Base-by-base conservation (phyloP, 306 rosid genomes). In the Lathyrus tuberosus region DNA sequence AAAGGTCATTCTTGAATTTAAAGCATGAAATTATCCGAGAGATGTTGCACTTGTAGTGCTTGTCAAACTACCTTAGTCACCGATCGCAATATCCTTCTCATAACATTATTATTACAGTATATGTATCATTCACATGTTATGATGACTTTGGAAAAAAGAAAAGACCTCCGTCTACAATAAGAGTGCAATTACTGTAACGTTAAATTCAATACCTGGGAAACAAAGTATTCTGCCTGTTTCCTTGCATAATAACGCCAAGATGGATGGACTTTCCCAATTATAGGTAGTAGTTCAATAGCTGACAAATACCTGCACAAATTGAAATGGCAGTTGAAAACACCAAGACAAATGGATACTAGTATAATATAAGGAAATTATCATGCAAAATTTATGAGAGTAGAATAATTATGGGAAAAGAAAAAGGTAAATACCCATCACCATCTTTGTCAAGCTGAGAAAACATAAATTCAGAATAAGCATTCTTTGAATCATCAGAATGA, bases 251-350 rank as follows among this genome's bases (percentile, higher is more conserved):
- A 86, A 71, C 64, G 96, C 79, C 87, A 96, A n/a, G 98, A 85
- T 51, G 98, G 98, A 81, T 93, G 97, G 43, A 93, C 81, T 70
- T 90, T 93, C 73, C 84, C 98, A 72, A 90, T 86, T 73, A 93
- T 69, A 73, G 96, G 87, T 43, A 93, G 76, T 31, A 93, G 75
- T 69, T 93, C 96, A 64, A 11, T 76, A 81, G 85, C 85, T 51
- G 97, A 88, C 79, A 93, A 83, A 79, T 43, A 79, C 35, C 98
- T 93, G 80, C 44, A 56, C 48, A 75, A 62, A 62, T 64, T 17
- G 41, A 51, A 72, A 79, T 11, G 35, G 35, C 4, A 31, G 7
- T 31, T 31, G 42, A 74, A 49, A 74, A 11, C 71, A 38, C 67
- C 48, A n/a, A 38, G 65, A 56, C 37, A 22, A 80, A 47, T 38